Evolutionary conservation across 1,284 basidiomycete species (phyloP), one percentile per base, ranked within the genome.

Genomic region (Flammula alnicola): DNA sequence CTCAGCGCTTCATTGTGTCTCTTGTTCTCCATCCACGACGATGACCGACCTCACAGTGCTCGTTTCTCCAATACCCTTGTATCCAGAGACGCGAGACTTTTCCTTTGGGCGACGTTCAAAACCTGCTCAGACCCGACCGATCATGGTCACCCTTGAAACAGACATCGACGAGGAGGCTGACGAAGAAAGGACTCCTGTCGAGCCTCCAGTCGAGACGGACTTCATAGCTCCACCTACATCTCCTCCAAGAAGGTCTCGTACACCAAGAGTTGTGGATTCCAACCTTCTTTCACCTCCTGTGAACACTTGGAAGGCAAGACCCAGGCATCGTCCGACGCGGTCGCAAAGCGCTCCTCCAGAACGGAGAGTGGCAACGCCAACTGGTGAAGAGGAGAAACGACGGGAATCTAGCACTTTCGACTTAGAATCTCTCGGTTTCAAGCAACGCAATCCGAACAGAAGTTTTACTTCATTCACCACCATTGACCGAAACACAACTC

Each of bases 81-180:
- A 71, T 51, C 68, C 71, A 35, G 49, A 58, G 35, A 61, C 67
- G 30, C 61, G 60, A 19, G 53, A 62, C 35, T 70, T 69, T 43
- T 57, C 59, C 9, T 68, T 71, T 38, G 60, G 65, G 9, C 62
- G 64, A 26, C 64, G 66, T 29, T 59, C 59, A 9, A 51, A 61
- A 20, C 59, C 54, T 22, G 58, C 66, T 9, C 58, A 56, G 51
- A 61, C 49, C 47, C 60, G 59, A 17, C 72, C 76, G 26, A 74
- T 78, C 63, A 80, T 79, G 76, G 72, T 80, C 62, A 78, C 75
- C 4, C 69, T 79, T 49, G 75, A 80, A 62, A 68, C 72, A 10
- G 75, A 74, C 49, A 55, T 62, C n/a, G 66, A 71, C 54, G 50
- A 51, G 12, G 57, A 58, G 55, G 49, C 47, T 51, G 54, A 58